Percentiles rank a stretch among this genome's conserved stretches.
phyloP scores from a whole-genome alignment of 305 asterid species.

The Withania somnifera region DNA sequence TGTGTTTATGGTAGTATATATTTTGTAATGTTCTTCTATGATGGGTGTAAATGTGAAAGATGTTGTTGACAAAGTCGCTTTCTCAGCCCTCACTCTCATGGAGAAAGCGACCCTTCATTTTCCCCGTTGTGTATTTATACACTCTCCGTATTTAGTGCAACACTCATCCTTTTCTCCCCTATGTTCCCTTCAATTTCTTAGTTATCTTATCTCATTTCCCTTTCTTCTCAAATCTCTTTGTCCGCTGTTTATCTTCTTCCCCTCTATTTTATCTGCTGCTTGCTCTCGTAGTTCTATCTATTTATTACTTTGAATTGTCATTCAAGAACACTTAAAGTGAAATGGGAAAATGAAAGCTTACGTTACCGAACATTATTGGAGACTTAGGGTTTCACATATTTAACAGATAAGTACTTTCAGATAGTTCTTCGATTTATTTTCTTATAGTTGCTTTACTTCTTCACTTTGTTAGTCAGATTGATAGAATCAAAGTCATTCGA shows the following conservation, averaged over 20 bases:
- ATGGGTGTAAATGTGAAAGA: not conserved
- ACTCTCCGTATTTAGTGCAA: slow-evolving; percentile 27
- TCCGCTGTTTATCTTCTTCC: not conserved
- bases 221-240: not conserved
- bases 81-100: slow-evolving; percentile 84
- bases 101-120: slow-evolving; percentile 67
- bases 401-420: not conserved
- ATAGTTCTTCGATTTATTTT: not conserved
- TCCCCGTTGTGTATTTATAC: slow-evolving; percentile 13
- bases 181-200: not conserved
- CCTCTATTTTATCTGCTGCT: not conserved
- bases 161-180: not conserved
- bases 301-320: not conserved
- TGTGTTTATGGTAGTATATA: not conserved
- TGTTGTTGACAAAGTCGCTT: slow-evolving; percentile 38
- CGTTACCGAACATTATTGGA: not conserved
- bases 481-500: not conserved
- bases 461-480: not conserved
- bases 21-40: not conserved
- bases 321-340: not conserved
- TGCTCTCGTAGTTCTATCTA: not conserved
- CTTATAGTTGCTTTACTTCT: not conserved
- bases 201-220: not conserved
- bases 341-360: not conserved
- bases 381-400: not conserved